Conservation (phyloP, 2,329 filamentous ascomycete genomes). For the Sporothrix pseudoabietina region DNA sequence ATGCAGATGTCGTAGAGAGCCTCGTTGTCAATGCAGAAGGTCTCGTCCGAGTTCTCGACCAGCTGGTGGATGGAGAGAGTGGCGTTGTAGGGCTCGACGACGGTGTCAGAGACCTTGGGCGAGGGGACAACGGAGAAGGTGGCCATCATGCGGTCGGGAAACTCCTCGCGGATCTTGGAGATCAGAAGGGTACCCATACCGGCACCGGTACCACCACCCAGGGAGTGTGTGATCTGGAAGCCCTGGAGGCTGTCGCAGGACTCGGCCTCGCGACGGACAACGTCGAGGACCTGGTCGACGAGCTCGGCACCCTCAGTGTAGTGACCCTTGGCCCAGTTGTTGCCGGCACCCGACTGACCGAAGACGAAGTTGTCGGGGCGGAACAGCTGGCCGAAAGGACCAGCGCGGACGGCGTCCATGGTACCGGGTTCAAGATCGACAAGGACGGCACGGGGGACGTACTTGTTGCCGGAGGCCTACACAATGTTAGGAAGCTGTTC, state of each 20-base stretch:
- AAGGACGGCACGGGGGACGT: conserved; percentile 97
- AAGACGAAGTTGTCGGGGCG: conserved; percentile 99
- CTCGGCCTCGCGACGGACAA: conserved; percentile 98
- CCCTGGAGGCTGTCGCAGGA: conserved; percentile 99
- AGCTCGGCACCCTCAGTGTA: conserved; percentile 99
- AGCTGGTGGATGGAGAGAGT: conserved; percentile 98
- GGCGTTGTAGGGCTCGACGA: conserved; percentile 99
- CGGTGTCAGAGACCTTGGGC: conserved; percentile 98
- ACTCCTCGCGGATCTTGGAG: conserved; percentile 99
- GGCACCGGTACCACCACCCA: conserved; percentile 99
- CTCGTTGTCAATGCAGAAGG: conserved; percentile 99
- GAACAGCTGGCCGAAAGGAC: conserved; percentile 98
- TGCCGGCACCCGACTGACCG: conserved; percentile 98
- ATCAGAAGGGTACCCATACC: conserved; percentile 99
- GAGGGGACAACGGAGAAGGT: conserved; percentile 99
- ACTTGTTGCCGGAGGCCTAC: conserved; percentile 96
- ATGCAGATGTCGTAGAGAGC: conserved; percentile 99
- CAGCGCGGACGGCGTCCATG: conserved; percentile 98
- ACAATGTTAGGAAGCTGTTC: neutral
- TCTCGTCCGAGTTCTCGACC: conserved; percentile 99
- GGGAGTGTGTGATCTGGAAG: conserved; percentile 99
- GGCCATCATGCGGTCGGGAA: conserved; percentile 99
- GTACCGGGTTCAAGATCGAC: conserved; percentile 99
- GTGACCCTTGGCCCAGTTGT: conserved; percentile 99
- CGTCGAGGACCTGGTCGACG: conserved; percentile 96